phyloP scores from a whole-genome alignment of 305 asterid genomes.

The Fraxinus nigra region DNA sequence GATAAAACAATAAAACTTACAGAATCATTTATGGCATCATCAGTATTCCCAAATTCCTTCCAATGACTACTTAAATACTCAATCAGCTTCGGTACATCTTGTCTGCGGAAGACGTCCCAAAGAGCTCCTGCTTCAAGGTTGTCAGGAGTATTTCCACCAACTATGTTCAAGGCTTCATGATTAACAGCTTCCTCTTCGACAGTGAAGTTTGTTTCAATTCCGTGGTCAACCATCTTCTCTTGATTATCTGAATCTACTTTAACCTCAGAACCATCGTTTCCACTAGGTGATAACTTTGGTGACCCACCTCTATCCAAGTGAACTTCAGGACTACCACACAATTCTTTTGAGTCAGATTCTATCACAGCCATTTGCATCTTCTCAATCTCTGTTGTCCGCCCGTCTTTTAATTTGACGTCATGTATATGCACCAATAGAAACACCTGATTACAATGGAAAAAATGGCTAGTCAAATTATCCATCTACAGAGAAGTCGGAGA shows the following conservation, averaged over 20 bases:
- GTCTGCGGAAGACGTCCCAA: slow-evolving; percentile 87
- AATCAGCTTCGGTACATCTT: slow-evolving; percentile 72
- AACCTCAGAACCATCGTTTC: slow-evolving; percentile 37
- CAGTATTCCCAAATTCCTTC: slow-evolving; percentile 45
- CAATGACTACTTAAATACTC: slow-evolving; percentile 61
- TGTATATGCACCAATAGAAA: slow-evolving; percentile 72
- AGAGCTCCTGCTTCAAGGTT: slow-evolving; percentile 63
- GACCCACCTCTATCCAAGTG: slow-evolving; percentile 30
- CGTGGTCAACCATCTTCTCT: slow-evolving; percentile 38
- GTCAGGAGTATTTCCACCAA: slow-evolving; percentile 29
- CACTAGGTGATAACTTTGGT: slow-evolving; percentile 43
- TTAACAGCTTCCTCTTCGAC: slow-evolving; percentile 31
- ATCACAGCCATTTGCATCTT: slow-evolving; percentile 31
- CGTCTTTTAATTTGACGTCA: slow-evolving; percentile 48
- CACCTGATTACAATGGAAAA: slow-evolving; percentile 49
- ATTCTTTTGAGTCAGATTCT: slow-evolving; percentile 44
- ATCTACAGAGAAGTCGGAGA: slow-evolving; percentile 10
- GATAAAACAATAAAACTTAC: slow-evolving; percentile 42
- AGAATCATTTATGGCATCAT: slow-evolving; percentile 29
- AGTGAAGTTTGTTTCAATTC: slow-evolving; percentile 34
- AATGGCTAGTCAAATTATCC: slow-evolving; percentile 23
- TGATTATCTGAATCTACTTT: slow-evolving; percentile 30
- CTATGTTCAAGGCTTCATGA: slow-evolving; percentile 32
- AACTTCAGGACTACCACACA: slow-evolving; percentile 33
- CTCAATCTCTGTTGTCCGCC: slow-evolving; percentile 38